phyloP scores from a whole-genome alignment of 2,329 filamentous ascomycete species.

The Camptophora hylomeconis region DNA sequence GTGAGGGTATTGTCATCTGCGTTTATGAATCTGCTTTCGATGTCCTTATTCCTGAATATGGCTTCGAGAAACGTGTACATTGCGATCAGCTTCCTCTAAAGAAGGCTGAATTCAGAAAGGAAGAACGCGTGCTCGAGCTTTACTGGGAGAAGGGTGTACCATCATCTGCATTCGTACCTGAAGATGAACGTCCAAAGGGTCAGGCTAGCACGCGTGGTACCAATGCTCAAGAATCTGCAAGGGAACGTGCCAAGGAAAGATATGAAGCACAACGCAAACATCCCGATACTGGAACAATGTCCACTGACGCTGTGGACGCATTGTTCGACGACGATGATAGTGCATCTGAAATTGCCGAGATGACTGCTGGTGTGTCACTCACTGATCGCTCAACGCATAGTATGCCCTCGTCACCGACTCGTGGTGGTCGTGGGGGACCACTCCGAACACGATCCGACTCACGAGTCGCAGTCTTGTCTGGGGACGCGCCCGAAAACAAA shows the following conservation, averaged over 20 bases:
- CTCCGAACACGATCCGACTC: slow-evolving; percentile 89
- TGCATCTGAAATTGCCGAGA: slow-evolving; percentile 75
- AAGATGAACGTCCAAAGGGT: slow-evolving; percentile 88
- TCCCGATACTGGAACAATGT: slow-evolving; percentile 88
- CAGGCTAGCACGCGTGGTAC: slow-evolving; percentile 59
- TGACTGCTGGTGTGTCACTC: slow-evolving; percentile 81
- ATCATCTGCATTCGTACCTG: slow-evolving; percentile 87
- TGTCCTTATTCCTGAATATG: slow-evolving; percentile 93
- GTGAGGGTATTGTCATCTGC: slow-evolving; percentile 88
- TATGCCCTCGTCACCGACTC: slow-evolving; percentile 80
- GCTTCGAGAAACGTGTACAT: slow-evolving; percentile 98
- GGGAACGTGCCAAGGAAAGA: slow-evolving; percentile 68
- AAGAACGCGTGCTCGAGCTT: slow-evolving; percentile 82
- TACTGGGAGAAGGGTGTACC: slow-evolving; percentile 99
- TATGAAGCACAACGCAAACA: slow-evolving; percentile 87
- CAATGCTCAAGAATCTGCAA: slow-evolving; percentile 68
- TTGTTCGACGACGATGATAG: slow-evolving; percentile 90
- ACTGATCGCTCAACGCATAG: slow-evolving; percentile 86
- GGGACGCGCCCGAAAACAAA: slow-evolving; percentile 64
- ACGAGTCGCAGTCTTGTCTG: slow-evolving; percentile 58
- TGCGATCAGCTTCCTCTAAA: slow-evolving; percentile 93
- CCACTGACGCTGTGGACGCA: slow-evolving; percentile 85
- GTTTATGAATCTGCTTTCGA: slow-evolving; percentile 99
- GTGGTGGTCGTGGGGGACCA: slow-evolving; percentile 55
- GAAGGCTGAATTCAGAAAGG: slow-evolving; percentile 99